Conservation (phyloP, 176 grass and related monocot genomes). For the Thalia dealbata region DNA sequence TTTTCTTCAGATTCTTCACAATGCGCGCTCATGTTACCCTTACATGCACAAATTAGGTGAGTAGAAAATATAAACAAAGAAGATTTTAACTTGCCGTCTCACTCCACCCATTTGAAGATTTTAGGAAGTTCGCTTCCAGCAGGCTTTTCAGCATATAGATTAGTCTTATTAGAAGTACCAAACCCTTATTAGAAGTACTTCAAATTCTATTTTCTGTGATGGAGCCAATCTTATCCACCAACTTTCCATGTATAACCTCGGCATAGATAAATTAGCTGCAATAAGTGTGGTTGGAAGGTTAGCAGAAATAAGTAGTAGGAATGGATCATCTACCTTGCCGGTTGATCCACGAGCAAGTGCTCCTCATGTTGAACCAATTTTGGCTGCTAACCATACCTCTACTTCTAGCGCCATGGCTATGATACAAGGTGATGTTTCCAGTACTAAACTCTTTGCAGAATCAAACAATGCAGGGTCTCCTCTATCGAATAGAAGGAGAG, state of each 20-base stretch:
- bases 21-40: too few relatives aligned
- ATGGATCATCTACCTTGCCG: slow-evolving; percentile 46
- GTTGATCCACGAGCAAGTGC: slow-evolving; percentile 24
- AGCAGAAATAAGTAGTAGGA: slow-evolving; percentile 23
- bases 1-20: too few relatives aligned
- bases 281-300: slow-evolving; percentile 45
- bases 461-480: slow-evolving; percentile 41
- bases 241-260: slow-evolving; percentile 49
- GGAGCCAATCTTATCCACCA: slow-evolving; percentile 54
- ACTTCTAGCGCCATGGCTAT: slow-evolving; percentile 77
- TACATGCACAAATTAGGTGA: too few relatives aligned
- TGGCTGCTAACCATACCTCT: slow-evolving; percentile 67
- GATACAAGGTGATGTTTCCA: slow-evolving; percentile 60
- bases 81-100: too few relatives aligned
- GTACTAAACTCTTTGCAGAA: slow-evolving; percentile 26
- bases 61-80: too few relatives aligned
- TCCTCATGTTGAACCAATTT: slow-evolving; percentile 30
- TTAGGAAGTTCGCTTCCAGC: too few relatives aligned
- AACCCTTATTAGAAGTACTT: slow-evolving; percentile 35
- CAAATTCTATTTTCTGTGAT: slow-evolving; percentile 38
- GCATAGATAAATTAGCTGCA: slow-evolving; percentile 56
- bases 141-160: too few relatives aligned
- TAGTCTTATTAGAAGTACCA: too few relatives aligned
- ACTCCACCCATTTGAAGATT: too few relatives aligned
- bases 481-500: slow-evolving; percentile 54